Percentiles rank a stretch among this genome's conserved stretches.
These are phyloP conservation scores for Venturia asperata DNA, from an alignment of 2,329 filamentous ascomycete genomes.

Conservation along the genomic window DNA sequence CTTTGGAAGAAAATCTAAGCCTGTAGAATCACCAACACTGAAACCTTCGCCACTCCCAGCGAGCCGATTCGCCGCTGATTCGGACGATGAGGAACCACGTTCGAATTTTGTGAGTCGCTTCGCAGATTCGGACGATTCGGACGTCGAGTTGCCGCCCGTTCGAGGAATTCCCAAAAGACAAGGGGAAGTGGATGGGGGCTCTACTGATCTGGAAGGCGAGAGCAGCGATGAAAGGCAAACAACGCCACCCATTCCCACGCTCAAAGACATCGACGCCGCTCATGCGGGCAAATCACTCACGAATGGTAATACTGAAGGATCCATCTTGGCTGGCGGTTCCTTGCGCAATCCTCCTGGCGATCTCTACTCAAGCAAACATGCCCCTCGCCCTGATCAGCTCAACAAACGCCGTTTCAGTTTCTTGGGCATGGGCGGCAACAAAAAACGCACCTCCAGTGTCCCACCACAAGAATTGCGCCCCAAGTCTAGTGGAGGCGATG, in stretches of 20 bases:
- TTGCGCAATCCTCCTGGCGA: slow-evolving; percentile 28
- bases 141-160: slow-evolving; percentile 51
- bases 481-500: slow-evolving; percentile 22
- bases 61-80: slow-evolving; percentile 56
- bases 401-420: slow-evolving; percentile 34
- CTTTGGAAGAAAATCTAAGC: slow-evolving; percentile 60
- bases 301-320: slow-evolving; percentile 27
- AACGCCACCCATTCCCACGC: slow-evolving; percentile 36
- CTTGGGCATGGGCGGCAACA: slow-evolving; percentile 56
- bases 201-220: slow-evolving; percentile 42
- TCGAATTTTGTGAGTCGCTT: slow-evolving; percentile 41
- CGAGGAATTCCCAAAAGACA: slow-evolving; percentile 53
- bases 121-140: slow-evolving; percentile 42
- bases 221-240: slow-evolving; percentile 30
- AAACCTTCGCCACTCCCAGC: slow-evolving; percentile 28
- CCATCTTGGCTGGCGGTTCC: slow-evolving; percentile 32
- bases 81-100: slow-evolving; percentile 45
- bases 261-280: slow-evolving; percentile 35
- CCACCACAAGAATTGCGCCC: slow-evolving; percentile 26
- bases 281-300: slow-evolving; percentile 24
- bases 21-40: slow-evolving; percentile 31
- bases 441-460: slow-evolving; percentile 32
- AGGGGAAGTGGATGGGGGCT: slow-evolving; percentile 48
- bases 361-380: slow-evolving; percentile 12
- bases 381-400: slow-evolving; percentile 30